phyloP scores from a whole-genome alignment of 208 protist genomes.

The Crithidia acanthocephali region DNA sequence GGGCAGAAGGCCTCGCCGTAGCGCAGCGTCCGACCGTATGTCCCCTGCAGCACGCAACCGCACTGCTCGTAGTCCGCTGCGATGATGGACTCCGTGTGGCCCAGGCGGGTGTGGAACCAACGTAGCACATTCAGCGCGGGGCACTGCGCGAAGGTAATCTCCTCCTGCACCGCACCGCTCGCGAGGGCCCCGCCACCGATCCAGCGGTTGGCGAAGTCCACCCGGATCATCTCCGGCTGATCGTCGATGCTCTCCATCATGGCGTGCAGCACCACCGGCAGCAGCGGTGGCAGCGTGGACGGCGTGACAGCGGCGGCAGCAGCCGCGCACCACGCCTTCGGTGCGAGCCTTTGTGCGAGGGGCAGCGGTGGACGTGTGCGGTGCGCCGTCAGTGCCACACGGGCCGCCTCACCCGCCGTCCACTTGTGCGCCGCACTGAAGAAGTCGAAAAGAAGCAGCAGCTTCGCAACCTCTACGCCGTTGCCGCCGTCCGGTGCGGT shows the following conservation, averaged over 20 bases:
- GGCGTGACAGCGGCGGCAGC: too few species aligned
- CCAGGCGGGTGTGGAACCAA: constrained; percentile 44
- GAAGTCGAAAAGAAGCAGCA: constrained; percentile 38
- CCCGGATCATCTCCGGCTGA: constrained; percentile 29
- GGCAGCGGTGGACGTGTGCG: background rate
- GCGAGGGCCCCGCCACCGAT: constrained; percentile 69
- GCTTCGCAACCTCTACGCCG: constrained; percentile 29
- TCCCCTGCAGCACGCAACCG: constrained; percentile 27
- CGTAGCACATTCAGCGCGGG: constrained; percentile 56
- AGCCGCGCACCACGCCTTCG: background rate
- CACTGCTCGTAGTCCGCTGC: constrained; percentile 41
- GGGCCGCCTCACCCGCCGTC: background rate
- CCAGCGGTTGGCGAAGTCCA: constrained; percentile 78
- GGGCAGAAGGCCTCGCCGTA: constrained; percentile 25
- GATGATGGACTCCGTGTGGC: constrained; percentile 48
- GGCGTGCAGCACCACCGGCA: constrained; percentile 13
- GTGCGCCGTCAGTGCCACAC: constrained; percentile 4
- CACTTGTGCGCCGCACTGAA: constrained; percentile 1
- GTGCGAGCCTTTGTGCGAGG: background rate
- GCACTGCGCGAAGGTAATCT: constrained; percentile 70
- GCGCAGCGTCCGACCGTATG: constrained; percentile 45
- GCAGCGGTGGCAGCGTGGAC: background rate
- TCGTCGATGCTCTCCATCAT: constrained; percentile 58
- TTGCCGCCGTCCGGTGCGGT: constrained; percentile 11
- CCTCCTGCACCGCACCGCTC: constrained; percentile 73